Evolutionary conservation across 1,284 basidiomycete genomes (phyloP).

Genomic region (Trametes sp.): DNA sequence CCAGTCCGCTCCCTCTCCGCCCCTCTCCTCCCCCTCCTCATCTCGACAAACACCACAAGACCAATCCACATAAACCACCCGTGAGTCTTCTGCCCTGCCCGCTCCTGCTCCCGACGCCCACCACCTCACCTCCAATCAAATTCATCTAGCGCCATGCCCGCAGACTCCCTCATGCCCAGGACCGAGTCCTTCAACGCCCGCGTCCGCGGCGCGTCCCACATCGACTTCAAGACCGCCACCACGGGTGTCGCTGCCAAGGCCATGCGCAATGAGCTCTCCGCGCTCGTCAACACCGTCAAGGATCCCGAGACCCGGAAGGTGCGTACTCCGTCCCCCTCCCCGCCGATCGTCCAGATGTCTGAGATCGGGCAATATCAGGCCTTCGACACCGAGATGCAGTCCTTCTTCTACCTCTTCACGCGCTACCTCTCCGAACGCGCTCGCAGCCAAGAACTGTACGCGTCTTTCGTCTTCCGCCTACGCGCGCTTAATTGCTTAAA

Average conservation of each 20-base stretch:
- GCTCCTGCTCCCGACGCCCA: conserved; percentile 20
- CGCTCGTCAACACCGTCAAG: conserved; percentile 85
- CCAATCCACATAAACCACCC: conserved; percentile 63
- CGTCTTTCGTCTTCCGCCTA: conserved; percentile 32
- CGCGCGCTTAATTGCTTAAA: conserved; percentile 9
- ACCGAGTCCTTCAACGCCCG: conserved; percentile 70
- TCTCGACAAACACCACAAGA: conserved; percentile 68
- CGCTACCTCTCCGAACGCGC: conserved; percentile 97
- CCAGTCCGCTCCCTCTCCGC: conserved; percentile 56
- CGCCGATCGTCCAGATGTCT: conserved; percentile 22
- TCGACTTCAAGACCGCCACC: conserved; percentile 97
- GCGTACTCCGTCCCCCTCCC: conserved; percentile 33
- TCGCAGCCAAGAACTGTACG: conserved; percentile 93
- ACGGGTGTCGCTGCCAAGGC: conserved; percentile 97
- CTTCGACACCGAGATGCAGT: conserved; percentile 98
- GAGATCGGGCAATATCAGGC: conserved; percentile 60
- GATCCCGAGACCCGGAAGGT: conserved; percentile 88
- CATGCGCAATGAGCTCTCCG: conserved; percentile 98
- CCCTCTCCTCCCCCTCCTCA: conserved; percentile 61
- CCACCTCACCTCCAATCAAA: conserved; percentile 5
- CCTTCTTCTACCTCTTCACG: conserved; percentile 99
- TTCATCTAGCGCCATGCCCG: conserved; percentile 49
- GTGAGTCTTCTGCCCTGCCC: conserved; percentile 37
- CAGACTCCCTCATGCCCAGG: conserved; percentile 62
- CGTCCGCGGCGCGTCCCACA: conserved; percentile 71